Evolutionary conservation across 345 rosid species (phyloP), one percentile per base, ranked within the genome.

Genomic region (Cardamine resedifolia): DNA sequence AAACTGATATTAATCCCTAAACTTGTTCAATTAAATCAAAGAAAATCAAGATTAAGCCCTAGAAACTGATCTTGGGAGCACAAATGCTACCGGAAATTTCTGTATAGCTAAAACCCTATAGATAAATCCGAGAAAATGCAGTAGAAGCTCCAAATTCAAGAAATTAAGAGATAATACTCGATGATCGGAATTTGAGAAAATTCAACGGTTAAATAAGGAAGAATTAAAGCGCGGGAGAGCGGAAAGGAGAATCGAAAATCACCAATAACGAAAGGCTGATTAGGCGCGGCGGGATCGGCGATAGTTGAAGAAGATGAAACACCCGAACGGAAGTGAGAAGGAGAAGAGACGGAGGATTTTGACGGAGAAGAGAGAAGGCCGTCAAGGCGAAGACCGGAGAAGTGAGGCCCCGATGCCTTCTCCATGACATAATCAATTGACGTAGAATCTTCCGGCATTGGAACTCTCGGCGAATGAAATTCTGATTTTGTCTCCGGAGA

Each of bases 381-480:
- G 78, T 91, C 96, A 34, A 86, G 83, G 52, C 89, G 99, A 45
- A 96, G 86, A 76, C 99, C 98, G 75, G 99, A 96, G 89, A 92
- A 96, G 89, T 96, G 99, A 19, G 97, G 92, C 41, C 99, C 98
- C 14, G 90, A 90, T 3, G 99, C 96, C 77, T 87, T 91, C 87
- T 92, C 99, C 98, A 96, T 96, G 68, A 81, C 96, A 72, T 82
- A 88, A 77, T 91, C 99, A 14, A 90, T 86, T 44, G 87, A 81
- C 26, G 43, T 75, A 14, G 88, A 75, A 55, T 80, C 85, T 75
- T 79, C 93, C 77, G 85, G 83, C 94, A 85, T 84, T 64, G 10
- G 12, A 38, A 28, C 39, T 58, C 4, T 5, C 38, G 52, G 58
- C 14, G 56, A 64, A 28, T 1, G 26, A 28, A 33, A 19, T 36